Conservation (phyloP, 2,329 filamentous ascomycete species). For the Exserohilum rostratum region DNA sequence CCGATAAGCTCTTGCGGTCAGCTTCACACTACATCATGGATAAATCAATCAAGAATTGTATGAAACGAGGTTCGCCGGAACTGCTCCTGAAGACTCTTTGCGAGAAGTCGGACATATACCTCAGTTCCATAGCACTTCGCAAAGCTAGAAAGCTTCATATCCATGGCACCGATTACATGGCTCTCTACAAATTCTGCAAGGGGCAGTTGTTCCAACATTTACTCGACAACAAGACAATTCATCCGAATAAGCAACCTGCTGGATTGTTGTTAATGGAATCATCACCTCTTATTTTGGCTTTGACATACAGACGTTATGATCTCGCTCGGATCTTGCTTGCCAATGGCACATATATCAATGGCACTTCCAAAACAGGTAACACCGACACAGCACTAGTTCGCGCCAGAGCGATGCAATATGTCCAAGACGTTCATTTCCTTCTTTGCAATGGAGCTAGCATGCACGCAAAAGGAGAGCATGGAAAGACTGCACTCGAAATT, state of each 20-base stretch:
- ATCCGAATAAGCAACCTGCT: not conserved
- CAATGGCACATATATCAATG: not conserved
- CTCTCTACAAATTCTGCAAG: not conserved
- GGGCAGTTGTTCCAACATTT: not conserved
- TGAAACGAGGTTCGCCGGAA: not conserved
- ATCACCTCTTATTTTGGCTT: not conserved
- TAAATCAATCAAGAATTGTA: not conserved
- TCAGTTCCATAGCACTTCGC: not conserved
- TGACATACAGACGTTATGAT: not conserved
- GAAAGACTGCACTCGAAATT: not conserved
- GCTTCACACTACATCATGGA: not conserved
- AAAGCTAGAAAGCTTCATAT: not conserved
- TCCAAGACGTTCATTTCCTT: not conserved
- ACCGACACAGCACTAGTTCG: not conserved
- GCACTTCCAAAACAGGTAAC: not conserved
- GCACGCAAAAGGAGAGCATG: not conserved
- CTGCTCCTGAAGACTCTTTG: not conserved
- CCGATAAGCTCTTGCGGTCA: not conserved
- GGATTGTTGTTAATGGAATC: not conserved
- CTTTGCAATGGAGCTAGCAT: not conserved
- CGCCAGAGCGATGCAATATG: not conserved
- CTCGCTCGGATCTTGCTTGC: slow-evolving; percentile 1
- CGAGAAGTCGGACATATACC: too few relatives aligned
- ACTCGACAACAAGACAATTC: not conserved
- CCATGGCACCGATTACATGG: not conserved